Conservation (phyloP, 768 basidiomycete genomes). For the Podaxis mareebaensis region DNA sequence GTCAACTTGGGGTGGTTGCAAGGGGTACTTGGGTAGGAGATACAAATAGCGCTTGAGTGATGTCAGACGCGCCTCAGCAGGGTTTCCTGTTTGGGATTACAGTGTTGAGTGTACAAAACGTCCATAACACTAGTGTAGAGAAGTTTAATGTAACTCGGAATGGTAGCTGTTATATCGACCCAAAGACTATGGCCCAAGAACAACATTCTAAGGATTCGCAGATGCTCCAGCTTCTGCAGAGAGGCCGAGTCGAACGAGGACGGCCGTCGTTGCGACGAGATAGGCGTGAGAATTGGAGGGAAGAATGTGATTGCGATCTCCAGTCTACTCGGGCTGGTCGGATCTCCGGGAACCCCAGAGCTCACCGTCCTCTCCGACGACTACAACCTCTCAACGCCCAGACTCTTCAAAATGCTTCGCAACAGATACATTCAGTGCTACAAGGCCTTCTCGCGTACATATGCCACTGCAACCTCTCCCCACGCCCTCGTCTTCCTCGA, state of each 20-base stretch:
- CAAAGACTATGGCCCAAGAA: too few species aligned
- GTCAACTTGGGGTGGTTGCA: not conserved
- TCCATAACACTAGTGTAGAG: not conserved
- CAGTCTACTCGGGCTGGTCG: not conserved
- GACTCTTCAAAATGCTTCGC: conserved; percentile 25
- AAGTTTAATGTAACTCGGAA: not conserved
- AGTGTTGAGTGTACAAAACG: not conserved
- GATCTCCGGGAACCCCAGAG: not conserved
- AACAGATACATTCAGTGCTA: conserved; percentile 26
- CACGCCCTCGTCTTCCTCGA: conserved; percentile 90
- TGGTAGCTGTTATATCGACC: not conserved
- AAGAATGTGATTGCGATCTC: conserved; percentile 7
- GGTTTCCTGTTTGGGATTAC: conserved; percentile 1
- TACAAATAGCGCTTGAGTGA: conserved; percentile 25
- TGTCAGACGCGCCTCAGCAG: not conserved
- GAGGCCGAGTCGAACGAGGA: not conserved
- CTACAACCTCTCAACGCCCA: not conserved
- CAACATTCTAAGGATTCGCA: not conserved
- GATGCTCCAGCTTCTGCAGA: not conserved
- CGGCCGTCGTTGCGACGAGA: not conserved
- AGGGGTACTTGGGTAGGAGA: conserved; percentile 22
- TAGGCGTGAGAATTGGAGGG: conserved; percentile 1
- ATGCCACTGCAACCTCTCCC: conserved; percentile 61
- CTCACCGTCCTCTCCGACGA: conserved; percentile 7
- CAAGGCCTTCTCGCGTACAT: conserved; percentile 40